Percentiles rank a stretch among this genome's conserved stretches.
phyloP scores from a whole-genome alignment of 2,329 filamentous ascomycete genomes.

The Elsinoe necatrix region DNA sequence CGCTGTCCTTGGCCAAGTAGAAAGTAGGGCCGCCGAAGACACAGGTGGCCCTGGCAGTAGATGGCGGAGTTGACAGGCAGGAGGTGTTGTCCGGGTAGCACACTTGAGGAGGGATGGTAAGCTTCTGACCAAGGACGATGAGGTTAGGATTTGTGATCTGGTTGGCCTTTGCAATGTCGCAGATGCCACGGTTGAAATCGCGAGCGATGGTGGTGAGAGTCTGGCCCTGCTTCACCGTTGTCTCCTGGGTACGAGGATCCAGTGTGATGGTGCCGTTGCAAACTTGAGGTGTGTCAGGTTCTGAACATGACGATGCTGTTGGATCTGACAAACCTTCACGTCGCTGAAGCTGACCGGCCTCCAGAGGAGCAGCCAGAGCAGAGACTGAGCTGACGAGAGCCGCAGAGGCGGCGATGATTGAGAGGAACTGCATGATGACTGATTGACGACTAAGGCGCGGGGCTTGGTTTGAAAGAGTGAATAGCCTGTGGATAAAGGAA shows the following conservation, averaged over 20 bases:
- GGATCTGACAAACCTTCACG: not conserved
- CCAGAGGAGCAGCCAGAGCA: not conserved
- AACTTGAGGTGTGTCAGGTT: not conserved
- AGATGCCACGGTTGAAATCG: constrained; percentile 22
- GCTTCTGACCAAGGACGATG: constrained; percentile 25
- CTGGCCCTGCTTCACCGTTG: constrained; percentile 20
- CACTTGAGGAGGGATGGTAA: constrained; percentile 25
- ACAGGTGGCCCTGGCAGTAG: constrained; percentile 20
- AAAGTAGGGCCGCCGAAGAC: constrained; percentile 21
- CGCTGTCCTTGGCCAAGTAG: constrained; percentile 22
- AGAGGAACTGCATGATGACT: constrained; percentile 21
- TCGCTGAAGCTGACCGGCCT: not conserved
- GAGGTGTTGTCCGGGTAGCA: constrained; percentile 22
- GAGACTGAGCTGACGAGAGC: constrained; percentile 6
- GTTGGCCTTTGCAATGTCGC: constrained; percentile 24
- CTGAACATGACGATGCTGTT: not conserved
- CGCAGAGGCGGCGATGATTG: constrained; percentile 16
- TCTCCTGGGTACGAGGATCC: not conserved
- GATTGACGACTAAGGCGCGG: not conserved
- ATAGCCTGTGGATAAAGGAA: not conserved
- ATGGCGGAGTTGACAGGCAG: constrained; percentile 18
- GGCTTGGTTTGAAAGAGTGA: not conserved
- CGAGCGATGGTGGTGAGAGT: constrained; percentile 21
- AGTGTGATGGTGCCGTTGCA: not conserved
- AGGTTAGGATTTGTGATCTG: constrained; percentile 29